Conservation (phyloP, 106 monocot species). For the Vanilla planifolia region DNA sequence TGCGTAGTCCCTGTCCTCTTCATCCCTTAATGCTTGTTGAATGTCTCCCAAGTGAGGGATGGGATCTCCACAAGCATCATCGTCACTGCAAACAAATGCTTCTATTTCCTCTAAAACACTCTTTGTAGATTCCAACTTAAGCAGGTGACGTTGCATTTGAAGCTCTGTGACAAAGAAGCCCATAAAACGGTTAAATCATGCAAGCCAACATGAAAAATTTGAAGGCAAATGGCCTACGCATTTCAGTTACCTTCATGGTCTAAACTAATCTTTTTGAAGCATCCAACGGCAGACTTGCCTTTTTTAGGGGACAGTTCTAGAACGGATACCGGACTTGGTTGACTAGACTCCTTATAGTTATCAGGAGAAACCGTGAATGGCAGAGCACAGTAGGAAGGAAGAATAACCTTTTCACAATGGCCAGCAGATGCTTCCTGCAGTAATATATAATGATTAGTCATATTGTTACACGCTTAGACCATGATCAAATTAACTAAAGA, state of each 20-base stretch:
- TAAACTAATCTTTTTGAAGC: slow-evolving; percentile 61
- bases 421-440: slow-evolving; percentile 10
- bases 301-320: slow-evolving; percentile 50
- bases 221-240: neutral
- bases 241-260: slow-evolving; percentile 65
- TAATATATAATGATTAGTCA: too few relatives aligned
- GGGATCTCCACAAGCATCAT: slow-evolving; percentile 27
- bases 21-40: slow-evolving; percentile 31
- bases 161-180: slow-evolving; percentile 35
- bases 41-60: slow-evolving; percentile 8
- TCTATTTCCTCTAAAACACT: slow-evolving; percentile 24
- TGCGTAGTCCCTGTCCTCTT: slow-evolving; percentile 72
- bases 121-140: slow-evolving; percentile 39
- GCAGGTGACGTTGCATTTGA: slow-evolving; percentile 61
- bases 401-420: slow-evolving; percentile 1
- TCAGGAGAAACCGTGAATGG: slow-evolving; percentile 7
- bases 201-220: neutral
- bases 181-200: neutral
- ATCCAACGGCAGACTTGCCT: slow-evolving; percentile 32
- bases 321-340: slow-evolving; percentile 70
- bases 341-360: slow-evolving; percentile 39
- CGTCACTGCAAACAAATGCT: slow-evolving; percentile 30
- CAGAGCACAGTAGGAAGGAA: slow-evolving; percentile 3
- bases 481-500: too few relatives aligned
- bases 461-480: too few relatives aligned